These are phyloP conservation scores for Geotrichum aggregatum DNA, from an alignment of 1,139 yeast species.

Conservation along the genomic window DNA sequence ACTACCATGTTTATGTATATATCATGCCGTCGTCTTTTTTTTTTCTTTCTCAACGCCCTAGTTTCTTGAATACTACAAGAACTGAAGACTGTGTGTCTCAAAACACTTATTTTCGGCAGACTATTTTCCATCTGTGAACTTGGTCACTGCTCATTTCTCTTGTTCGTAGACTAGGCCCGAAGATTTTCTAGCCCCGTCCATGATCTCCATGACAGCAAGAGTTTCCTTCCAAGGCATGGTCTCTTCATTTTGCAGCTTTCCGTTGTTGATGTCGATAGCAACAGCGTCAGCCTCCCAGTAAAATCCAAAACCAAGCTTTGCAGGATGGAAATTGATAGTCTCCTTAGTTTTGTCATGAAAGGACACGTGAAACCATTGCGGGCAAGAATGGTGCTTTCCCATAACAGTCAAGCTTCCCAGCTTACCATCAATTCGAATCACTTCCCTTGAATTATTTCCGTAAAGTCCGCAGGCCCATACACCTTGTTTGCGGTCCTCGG, in stretches of 20 bases:
- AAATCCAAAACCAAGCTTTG: conserved; percentile 42
- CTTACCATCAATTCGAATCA: conserved; percentile 34
- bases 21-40: too few relatives aligned
- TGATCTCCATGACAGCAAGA: conserved; percentile 43
- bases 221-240: conserved; percentile 47
- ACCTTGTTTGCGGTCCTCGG: conserved; percentile 29
- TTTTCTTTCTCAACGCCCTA: too few relatives aligned
- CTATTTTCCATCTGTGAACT: too few relatives aligned
- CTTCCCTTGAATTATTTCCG: conserved; percentile 28
- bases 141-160: conserved; percentile 32
- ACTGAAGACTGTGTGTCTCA: too few relatives aligned
- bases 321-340: conserved; percentile 7
- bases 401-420: conserved; percentile 36
- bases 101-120: too few relatives aligned
- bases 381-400: conserved; percentile 31
- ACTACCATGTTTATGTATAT: too few relatives aligned
- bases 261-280: conserved; percentile 33
- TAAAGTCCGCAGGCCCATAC: conserved; percentile 33
- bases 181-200: conserved; percentile 47
- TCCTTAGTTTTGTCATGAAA: conserved; percentile 19
- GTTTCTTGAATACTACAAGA: too few relatives aligned
- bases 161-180: conserved; percentile 46
- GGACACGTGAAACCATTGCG: conserved; percentile 32
- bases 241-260: conserved; percentile 41
- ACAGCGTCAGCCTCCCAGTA: conserved; percentile 52